A percentile compares a stretch with the other conserved stretches of the same genome.
phyloP scores from a whole-genome alignment of 2,329 filamentous ascomycete species.

The Colletotrichum liaoningense region DNA sequence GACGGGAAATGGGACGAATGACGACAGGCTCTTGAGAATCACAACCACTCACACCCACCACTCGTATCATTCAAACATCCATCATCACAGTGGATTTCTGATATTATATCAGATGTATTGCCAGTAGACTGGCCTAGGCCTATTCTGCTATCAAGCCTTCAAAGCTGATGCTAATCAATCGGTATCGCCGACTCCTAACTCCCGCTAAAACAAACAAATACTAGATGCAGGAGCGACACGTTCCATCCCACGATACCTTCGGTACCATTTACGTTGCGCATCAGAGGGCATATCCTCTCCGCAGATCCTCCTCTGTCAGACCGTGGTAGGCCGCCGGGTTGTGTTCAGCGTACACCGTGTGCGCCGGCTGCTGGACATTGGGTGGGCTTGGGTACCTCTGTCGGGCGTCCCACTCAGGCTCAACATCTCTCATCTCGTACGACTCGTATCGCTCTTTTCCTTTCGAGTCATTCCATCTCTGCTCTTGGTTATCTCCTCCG shows the following conservation, averaged over 20 bases:
- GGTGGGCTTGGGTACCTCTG: constrained; percentile 48
- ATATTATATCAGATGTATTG: too few species aligned
- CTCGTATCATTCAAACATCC: too few species aligned
- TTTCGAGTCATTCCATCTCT: constrained; percentile 42
- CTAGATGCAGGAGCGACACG: not conserved
- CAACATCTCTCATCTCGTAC: constrained; percentile 62
- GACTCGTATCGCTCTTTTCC: constrained; percentile 59
- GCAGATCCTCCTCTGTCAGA: constrained; percentile 35
- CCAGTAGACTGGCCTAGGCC: too few species aligned
- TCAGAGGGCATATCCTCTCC: constrained; percentile 14
- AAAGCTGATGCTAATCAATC: too few species aligned
- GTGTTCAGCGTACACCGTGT: constrained; percentile 39
- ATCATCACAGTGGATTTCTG: too few species aligned
- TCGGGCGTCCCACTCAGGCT: constrained; percentile 45
- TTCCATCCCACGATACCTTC: not conserved
- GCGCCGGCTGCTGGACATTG: constrained; percentile 58
- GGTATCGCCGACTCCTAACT: too few species aligned
- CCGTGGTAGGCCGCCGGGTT: constrained; percentile 38
- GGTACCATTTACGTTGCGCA: not conserved
- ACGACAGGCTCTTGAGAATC: not conserved
- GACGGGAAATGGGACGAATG: not conserved
- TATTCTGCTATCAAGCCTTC: too few species aligned
- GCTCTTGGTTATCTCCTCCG: constrained; percentile 46
- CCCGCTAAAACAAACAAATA: not conserved
- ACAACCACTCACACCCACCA: not conserved